Percentiles rank a stretch among this genome's conserved stretches.
Evolutionary conservation across 225 moss, liverwort and hornwort species (phyloP).

Genomic region (Sphagnum contortum): DNA sequence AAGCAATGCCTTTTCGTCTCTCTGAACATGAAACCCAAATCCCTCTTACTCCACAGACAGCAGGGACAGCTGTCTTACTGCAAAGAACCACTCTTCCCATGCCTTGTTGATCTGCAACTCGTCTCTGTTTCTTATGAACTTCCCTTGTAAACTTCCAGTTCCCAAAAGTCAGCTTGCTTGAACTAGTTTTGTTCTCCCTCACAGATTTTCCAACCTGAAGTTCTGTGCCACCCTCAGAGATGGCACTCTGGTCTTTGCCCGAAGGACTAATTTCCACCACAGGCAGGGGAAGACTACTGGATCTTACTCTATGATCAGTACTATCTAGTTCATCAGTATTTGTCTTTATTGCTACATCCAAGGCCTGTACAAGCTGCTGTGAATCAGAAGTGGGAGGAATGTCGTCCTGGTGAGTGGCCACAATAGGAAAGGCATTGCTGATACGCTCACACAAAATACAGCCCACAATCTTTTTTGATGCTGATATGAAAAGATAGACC

Average conservation of each 20-base stretch:
- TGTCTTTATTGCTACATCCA: no score
- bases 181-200: neutral
- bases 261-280: no score
- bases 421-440: constrained; percentile 46
- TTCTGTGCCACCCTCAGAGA: no score
- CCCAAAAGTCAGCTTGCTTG: constrained; percentile 50
- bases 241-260: no score
- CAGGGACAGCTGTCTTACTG: constrained; percentile 59
- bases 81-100: constrained; percentile 59
- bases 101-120: constrained; percentile 19
- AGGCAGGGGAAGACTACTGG: no score
- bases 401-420: constrained; percentile 19
- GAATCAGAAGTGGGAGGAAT: constrained; percentile 1
- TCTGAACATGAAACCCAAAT: constrained; percentile 75
- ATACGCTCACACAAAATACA: constrained; percentile 89
- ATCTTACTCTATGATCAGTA: no score
- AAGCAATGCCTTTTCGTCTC: constrained; percentile 71
- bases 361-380: constrained; percentile 5
- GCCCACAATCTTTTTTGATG: constrained; percentile 73
- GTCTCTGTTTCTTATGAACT: constrained; percentile 32
- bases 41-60: constrained; percentile 78
- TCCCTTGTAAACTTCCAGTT: constrained; percentile 67
- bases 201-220: no score
- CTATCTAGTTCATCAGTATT: no score
- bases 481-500: constrained; percentile 84